These are phyloP conservation scores for Chytriomyces confervae DNA, from an alignment of 192 early-diverging fungal species.

Conservation along the genomic window DNA sequence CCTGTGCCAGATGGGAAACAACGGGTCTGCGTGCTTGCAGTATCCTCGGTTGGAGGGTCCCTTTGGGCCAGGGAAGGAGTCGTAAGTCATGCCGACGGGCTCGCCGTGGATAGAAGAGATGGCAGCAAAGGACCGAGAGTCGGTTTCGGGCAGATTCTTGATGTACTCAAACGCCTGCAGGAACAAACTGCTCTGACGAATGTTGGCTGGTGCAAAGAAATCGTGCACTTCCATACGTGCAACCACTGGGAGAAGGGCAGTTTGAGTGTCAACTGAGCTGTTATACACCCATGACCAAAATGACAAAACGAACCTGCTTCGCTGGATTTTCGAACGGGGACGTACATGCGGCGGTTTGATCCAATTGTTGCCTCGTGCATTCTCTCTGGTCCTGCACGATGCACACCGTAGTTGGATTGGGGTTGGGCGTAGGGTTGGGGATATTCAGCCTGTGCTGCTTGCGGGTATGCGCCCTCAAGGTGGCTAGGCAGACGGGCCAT, in stretches of 20 bases:
- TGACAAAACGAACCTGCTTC: background rate
- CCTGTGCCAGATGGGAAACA: constrained; percentile 1
- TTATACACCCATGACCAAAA: background rate
- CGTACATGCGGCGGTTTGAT: too few relatives aligned
- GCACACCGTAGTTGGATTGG: too few relatives aligned
- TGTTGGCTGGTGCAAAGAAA: background rate
- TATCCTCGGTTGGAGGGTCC: background rate
- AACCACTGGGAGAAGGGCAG: background rate
- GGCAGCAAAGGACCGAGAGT: background rate
- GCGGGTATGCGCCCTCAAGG: too few relatives aligned
- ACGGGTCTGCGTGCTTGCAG: background rate
- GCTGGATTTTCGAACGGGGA: too few relatives aligned
- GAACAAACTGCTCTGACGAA: background rate
- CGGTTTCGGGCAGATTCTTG: background rate
- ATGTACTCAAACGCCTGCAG: background rate
- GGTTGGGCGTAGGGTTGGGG: too few relatives aligned
- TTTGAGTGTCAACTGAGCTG: background rate
- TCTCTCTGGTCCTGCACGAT: too few relatives aligned
- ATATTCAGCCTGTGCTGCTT: too few relatives aligned
- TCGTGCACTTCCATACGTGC: background rate
- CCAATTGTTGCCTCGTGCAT: too few relatives aligned
- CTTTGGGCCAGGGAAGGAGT: background rate
- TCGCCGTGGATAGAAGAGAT: background rate
- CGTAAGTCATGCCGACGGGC: background rate
- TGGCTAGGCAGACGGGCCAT: too few relatives aligned